phyloP scores from a whole-genome alignment of 2,329 filamentous ascomycete species.

The Pestalotiopsis sp. region DNA sequence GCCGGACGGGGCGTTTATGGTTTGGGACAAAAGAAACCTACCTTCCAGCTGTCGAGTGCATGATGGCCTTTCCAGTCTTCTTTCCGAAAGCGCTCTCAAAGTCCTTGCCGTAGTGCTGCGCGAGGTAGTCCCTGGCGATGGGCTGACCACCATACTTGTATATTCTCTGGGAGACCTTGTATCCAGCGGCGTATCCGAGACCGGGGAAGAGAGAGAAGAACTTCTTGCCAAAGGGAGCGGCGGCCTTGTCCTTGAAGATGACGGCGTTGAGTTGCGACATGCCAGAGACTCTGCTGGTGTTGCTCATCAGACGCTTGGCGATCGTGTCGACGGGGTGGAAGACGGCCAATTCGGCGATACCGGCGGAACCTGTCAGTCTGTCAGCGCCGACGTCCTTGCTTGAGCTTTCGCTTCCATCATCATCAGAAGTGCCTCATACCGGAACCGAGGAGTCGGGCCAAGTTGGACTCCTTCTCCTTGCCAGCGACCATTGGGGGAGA shows the following conservation, averaged over 20 bases:
- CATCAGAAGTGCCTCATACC: conserved; percentile 54
- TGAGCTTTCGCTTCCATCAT: not conserved
- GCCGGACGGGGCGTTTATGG: not conserved
- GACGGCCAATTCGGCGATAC: conserved; percentile 66
- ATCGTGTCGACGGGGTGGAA: conserved; percentile 92
- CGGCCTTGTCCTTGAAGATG: conserved; percentile 89
- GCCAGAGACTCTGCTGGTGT: conserved; percentile 66
- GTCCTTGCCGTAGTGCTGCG: conserved; percentile 74
- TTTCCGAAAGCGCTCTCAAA: conserved; percentile 93
- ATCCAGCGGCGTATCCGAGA: conserved; percentile 94
- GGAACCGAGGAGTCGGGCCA: conserved; percentile 87
- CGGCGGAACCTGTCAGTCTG: conserved; percentile 58
- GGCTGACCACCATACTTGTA: conserved; percentile 99
- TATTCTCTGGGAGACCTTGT: conserved; percentile 96
- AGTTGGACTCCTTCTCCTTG: conserved; percentile 80
- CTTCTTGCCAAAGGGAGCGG: conserved; percentile 71
- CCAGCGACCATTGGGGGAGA: conserved; percentile 60
- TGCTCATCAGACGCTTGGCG: conserved; percentile 99
- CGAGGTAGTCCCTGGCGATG: conserved; percentile 88
- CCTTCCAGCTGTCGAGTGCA: conserved; percentile 96
- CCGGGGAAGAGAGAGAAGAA: conserved; percentile 97
- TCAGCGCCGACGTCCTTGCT: not conserved
- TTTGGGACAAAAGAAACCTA: conserved; percentile 38
- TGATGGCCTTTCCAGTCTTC: conserved; percentile 96
- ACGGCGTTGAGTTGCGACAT: conserved; percentile 77